Base-by-base conservation (phyloP, 2,329 filamentous ascomycete species). In the Diaporthe sp. region DNA sequence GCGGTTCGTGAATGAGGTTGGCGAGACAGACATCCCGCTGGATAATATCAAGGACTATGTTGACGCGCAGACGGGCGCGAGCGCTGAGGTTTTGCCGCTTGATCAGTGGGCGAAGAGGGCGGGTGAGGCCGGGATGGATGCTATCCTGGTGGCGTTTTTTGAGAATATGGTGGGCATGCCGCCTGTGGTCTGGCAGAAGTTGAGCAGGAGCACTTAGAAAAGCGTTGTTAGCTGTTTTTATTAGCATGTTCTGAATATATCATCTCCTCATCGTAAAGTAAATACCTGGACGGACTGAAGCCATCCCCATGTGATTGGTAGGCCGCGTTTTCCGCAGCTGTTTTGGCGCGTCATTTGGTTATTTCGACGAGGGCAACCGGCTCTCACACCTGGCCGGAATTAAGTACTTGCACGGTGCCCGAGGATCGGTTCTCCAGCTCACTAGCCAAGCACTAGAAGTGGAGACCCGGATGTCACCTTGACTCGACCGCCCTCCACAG, bases 391-490 rank as follows among this genome's bases (percentile, higher is more conserved):
- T 76, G 75, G 75, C 75, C 75, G 75, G 75, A 76, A 76, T 74
- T 51, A 63, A 61, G 73, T 74, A 76, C 20, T 76, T 76, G 65
- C 71, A 76, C 75, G 75, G 75, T 76, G 75, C 75, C 75, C 75
- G 75, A 70, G 63, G 31, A 67, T 74, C 75, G 75, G 75, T 74
- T 60, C n/a, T 44, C 39, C 63, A 25, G 49, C n/a, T 65, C 74
- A 57, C 65, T 68, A 53, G 63, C 55, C 39, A 70, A 60, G 61
- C 49, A 28, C 28, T 22, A 39, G 65, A 34, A 61, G 71, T 70
- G 68, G 73, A 70, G 37, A 65, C 49, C 72, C 75, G 65, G 72
- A 58, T 47, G 70, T 67, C 34, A 71, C 51, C 39, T 61, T 71
- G 71, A 67, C 70, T 75, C 75, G 70, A 73, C 53, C 34, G 49